Evolutionary conservation across 116 monocot genomes (phyloP).

Genomic region (Phalaenopsis hybrid): DNA sequence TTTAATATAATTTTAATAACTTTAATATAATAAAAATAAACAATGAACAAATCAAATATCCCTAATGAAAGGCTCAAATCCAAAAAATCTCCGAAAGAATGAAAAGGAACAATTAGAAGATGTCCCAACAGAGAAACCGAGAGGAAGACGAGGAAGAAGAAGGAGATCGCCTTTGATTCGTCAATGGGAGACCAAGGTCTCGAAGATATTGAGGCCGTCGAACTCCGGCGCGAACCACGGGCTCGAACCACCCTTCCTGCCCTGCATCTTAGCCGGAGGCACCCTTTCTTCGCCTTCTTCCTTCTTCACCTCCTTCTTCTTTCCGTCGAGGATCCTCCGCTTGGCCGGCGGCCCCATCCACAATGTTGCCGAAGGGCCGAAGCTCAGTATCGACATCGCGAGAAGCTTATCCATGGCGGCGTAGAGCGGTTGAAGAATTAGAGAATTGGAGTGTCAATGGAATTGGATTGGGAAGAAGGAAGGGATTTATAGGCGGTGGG

Average conservation of each 20-base stretch:
- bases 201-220: constrained; percentile 28
- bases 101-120: neutral
- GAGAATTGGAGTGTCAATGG: too few species aligned
- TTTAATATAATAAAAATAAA: neutral
- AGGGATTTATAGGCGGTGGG: too few species aligned
- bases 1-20: too few species aligned
- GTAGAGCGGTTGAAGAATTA: too few species aligned
- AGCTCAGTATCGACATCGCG: neutral
- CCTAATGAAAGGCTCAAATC: too few species aligned
- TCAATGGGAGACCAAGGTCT: constrained; percentile 20
- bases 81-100: neutral
- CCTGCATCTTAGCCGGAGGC: neutral
- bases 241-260: neutral
- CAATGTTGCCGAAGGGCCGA: neutral
- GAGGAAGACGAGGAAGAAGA: neutral
- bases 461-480: too few species aligned
- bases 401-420: constrained; percentile 1
- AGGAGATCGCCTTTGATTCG: neutral
- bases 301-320: neutral
- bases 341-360: neutral
- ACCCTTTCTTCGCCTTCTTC: neutral
- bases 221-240: constrained; percentile 28
- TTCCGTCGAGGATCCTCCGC: neutral
- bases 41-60: neutral
- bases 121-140: neutral